Evolutionary conservation across 495 filamentous ascomycete genomes (phyloP), one percentile per base, ranked within the genome.

Genomic region (Podospora anserina): DNA sequence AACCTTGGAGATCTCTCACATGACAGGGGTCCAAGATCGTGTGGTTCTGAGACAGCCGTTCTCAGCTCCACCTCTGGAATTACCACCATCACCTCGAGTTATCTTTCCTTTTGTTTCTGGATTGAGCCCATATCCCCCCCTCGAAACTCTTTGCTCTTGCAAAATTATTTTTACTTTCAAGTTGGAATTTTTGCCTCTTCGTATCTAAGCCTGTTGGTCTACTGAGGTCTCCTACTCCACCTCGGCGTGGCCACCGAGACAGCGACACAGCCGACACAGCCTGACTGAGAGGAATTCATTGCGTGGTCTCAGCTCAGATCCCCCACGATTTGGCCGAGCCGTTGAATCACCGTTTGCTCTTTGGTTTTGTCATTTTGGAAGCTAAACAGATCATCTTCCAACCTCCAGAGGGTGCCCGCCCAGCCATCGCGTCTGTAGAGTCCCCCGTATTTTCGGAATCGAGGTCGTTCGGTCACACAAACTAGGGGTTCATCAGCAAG

Each of bases 21-120:
- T 20, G 18, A 20, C 55, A 58, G 55, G 55, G 55, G 55, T 58
- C n/a, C 55, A 58, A 58, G 30, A 58, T 58, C n/a, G 55, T 57
- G 20, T 20, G 55, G 23, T 26, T 57, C 5, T 58, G 23, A 58
- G 55, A 58, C 55, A 19, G n/a, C 23, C 23, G 55, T 58, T 26
- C 18, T 58, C 55, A 58, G 55, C 55, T 58, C 55, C 19, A 58
- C 20, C 20, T 23, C 54, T 57, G 6, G 54, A 23, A 39, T 16
- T 5, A 57, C 1, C 18, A 57, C 55, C 55, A 18, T 4, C 55
- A 23, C 23, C n/a, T 26, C 23, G 19, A 5, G 55, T n/a, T 4
- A 19, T 26, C 55, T 20, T 20, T 26, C 55, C n/a, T 26, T 20
- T 26, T 26, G 55, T 19, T 58, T 26, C 23, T 58, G 55, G 55